Percentiles rank a stretch among this genome's conserved stretches.
Conservation (phyloP, 2,329 filamentous ascomycete genomes). For the Aspergillus bombycis region DNA sequence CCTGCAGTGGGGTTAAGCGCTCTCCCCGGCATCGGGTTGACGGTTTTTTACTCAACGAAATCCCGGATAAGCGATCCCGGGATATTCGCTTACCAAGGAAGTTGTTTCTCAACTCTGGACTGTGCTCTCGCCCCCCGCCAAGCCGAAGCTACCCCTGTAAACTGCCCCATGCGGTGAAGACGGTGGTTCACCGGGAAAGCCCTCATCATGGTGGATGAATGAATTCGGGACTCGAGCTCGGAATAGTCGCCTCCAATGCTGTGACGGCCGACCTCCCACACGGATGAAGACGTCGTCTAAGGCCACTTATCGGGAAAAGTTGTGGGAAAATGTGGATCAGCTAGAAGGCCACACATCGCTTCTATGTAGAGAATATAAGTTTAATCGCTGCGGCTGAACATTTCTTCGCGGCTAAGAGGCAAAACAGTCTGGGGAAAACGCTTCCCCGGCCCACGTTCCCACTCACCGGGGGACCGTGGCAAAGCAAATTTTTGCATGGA, state of each 20-base stretch:
- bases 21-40: background rate
- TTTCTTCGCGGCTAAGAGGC: constrained; percentile 24
- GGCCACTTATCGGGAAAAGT: background rate
- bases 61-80: background rate
- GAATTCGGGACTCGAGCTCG: background rate
- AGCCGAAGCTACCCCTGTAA: background rate
- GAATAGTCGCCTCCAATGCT: background rate
- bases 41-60: background rate
- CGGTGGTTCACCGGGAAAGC: background rate
- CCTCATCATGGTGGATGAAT: background rate
- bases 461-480: constrained; percentile 14
- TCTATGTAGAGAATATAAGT: background rate
- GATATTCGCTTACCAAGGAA: background rate
- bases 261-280: background rate
- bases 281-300: background rate
- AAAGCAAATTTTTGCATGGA: constrained; percentile 12
- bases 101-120: background rate
- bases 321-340: background rate
- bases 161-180: background rate
- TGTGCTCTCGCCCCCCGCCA: background rate
- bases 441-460: constrained; percentile 31
- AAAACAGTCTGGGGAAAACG: constrained; percentile 32
- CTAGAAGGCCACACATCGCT: background rate
- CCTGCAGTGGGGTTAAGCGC: background rate
- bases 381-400: constrained; percentile 30